Percentiles rank a stretch among this genome's conserved stretches.
phyloP scores from a whole-genome alignment of 805 yeast species.

The Cyberlindnera mycetangii region DNA sequence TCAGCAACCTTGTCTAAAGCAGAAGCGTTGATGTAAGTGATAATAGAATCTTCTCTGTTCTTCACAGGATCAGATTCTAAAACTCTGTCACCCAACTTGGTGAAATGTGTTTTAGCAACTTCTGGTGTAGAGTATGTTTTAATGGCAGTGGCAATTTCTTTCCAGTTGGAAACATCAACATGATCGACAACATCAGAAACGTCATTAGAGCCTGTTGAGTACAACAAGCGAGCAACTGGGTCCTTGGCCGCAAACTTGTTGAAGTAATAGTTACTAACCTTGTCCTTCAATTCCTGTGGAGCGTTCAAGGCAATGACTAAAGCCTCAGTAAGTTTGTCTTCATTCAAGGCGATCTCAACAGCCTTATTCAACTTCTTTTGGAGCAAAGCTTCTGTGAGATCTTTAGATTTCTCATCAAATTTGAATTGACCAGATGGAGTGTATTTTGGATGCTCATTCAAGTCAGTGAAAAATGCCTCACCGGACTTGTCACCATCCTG shows the following conservation, averaged over 20 bases:
- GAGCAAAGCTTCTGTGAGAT: conserved; percentile 50
- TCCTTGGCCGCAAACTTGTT: conserved; percentile 44
- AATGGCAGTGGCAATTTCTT: conserved; percentile 69
- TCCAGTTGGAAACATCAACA: conserved; percentile 81
- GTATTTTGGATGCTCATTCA: conserved; percentile 30
- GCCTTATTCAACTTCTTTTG: conserved; percentile 65
- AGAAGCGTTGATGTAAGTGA: conserved; percentile 76
- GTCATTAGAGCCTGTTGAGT: conserved; percentile 54
- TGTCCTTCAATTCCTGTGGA: conserved; percentile 55
- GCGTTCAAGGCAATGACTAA: conserved; percentile 74
- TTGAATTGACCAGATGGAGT: conserved; percentile 56
- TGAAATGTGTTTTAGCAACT: conserved; percentile 52
- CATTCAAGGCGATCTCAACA: conserved; percentile 59
- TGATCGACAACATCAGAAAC: conserved; percentile 71
- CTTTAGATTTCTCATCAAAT: conserved; percentile 39
- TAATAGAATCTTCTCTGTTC: conserved; percentile 70
- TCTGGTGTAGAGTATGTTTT: conserved; percentile 50
- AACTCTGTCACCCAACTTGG: conserved; percentile 77
- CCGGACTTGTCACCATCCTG: conserved; percentile 26
- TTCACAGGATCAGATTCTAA: conserved; percentile 42
- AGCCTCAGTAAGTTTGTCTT: conserved; percentile 72
- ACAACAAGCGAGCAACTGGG: conserved; percentile 70
- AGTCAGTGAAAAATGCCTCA: conserved; percentile 36
- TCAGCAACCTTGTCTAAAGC: conserved; percentile 74
- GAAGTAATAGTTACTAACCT: conserved; percentile 73